These are phyloP conservation scores for Fusarium avenaceum DNA, from an alignment of 2,329 filamentous ascomycete species.

Conservation along the genomic window DNA sequence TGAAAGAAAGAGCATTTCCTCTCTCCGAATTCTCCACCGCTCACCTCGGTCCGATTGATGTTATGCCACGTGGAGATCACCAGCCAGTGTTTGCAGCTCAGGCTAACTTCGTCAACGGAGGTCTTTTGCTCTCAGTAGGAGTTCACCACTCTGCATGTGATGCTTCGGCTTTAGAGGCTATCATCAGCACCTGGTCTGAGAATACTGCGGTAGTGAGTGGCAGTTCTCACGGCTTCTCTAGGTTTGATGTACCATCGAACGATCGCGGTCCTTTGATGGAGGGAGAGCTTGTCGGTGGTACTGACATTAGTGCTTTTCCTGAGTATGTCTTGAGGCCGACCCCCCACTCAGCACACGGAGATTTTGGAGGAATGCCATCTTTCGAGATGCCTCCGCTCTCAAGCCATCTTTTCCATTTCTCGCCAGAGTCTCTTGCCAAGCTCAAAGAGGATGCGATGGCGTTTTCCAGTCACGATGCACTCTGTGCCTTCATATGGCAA, in stretches of 20 bases:
- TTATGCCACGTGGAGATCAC: neutral
- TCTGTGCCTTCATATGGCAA: neutral
- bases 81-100: conserved; percentile 1
- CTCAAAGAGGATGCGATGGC: neutral
- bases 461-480: neutral
- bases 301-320: neutral
- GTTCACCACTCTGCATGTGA: conserved; percentile 2
- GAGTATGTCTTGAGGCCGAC: too few species aligned
- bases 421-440: neutral
- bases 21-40: neutral
- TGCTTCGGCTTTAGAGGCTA: neutral
- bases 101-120: neutral
- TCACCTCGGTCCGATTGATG: neutral
- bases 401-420: neutral
- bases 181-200: neutral
- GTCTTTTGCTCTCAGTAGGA: neutral
- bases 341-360: too few species aligned
- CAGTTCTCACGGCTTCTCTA: neutral
- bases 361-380: neutral
- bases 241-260: neutral
- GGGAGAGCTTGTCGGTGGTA: neutral
- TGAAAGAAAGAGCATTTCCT: neutral
- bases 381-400: neutral
- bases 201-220: neutral
- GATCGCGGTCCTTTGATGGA: neutral